Conservation (phyloP, 129 eudicot genomes). For the Chrysanthemum lavandulifolium region DNA sequence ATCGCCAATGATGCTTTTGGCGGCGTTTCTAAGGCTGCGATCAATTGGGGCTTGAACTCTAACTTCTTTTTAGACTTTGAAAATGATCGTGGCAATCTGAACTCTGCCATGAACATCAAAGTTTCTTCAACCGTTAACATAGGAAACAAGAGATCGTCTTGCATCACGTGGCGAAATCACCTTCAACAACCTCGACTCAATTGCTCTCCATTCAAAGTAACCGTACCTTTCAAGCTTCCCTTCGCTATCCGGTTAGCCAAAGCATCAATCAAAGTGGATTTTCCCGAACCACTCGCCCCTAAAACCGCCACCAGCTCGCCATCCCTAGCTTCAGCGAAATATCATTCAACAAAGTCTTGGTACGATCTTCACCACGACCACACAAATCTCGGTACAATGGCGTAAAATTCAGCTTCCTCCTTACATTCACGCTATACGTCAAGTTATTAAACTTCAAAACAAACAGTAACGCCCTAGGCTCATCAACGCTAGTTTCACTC, state of each 20-base stretch:
- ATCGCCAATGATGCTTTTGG: conserved; percentile 86
- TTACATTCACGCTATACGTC: conserved; percentile 48
- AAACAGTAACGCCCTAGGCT: conserved; percentile 52
- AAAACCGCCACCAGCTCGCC: conserved; percentile 87
- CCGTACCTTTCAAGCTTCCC: conserved; percentile 71
- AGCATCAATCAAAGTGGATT: conserved; percentile 87
- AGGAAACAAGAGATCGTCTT: conserved; percentile 81
- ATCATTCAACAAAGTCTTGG: conserved; percentile 62
- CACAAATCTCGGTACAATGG: not conserved
- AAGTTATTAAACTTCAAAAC: conserved; percentile 47
- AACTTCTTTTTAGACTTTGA: conserved; percentile 74
- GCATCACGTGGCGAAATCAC: conserved; percentile 97
- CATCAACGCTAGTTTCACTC: conserved; percentile 33
- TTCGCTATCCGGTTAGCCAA: conserved; percentile 80
- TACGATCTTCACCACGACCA: conserved; percentile 28
- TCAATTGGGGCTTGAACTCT: conserved; percentile 80
- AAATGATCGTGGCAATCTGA: conserved; percentile 65
- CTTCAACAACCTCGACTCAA: conserved; percentile 61
- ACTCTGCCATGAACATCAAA: conserved; percentile 84
- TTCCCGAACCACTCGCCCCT: conserved; percentile 94
- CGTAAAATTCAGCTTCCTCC: conserved; percentile 35
- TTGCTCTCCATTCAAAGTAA: conserved; percentile 73
- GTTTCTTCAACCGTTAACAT: conserved; percentile 97
- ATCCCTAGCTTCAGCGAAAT: conserved; percentile 84
- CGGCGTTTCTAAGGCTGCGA: conserved; percentile 76